Evolutionary conservation across 768 basidiomycete genomes (phyloP).

Genomic region (Suillus spraguei): DNA sequence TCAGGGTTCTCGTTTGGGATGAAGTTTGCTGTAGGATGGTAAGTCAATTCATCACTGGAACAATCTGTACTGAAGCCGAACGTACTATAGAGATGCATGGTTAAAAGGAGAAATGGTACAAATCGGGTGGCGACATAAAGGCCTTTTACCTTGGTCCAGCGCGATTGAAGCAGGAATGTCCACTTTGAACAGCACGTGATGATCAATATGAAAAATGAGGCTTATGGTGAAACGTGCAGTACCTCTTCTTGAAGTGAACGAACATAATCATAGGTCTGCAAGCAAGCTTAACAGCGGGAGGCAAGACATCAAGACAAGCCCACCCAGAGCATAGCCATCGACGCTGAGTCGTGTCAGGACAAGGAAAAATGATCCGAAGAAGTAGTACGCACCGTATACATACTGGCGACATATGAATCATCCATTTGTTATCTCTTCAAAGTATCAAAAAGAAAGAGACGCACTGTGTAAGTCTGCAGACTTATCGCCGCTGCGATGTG

Average conservation of each 20-base stretch:
- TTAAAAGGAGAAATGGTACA: not conserved
- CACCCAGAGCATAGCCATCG: constrained; percentile 2
- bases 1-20: not conserved
- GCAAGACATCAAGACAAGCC: not conserved
- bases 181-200: not conserved
- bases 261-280: not conserved
- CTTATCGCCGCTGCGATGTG: not conserved
- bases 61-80: not conserved
- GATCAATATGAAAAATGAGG: not conserved
- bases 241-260: constrained; percentile 1
- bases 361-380: not conserved
- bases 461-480: not conserved
- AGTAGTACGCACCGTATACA: not conserved
- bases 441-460: not conserved
- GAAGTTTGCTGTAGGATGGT: not conserved
- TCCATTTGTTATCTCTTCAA: not conserved
- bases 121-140: not conserved
- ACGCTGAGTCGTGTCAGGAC: not conserved
- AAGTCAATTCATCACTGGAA: not conserved
- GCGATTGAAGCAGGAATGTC: constrained; percentile 7
- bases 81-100: not conserved
- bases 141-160: constrained; percentile 2
- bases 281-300: not conserved
- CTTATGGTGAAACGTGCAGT: not conserved
- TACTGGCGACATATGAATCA: not conserved